Evolutionary conservation across 495 filamentous ascomycete genomes (phyloP).

Genomic region (Penicillium bovifimosum): DNA sequence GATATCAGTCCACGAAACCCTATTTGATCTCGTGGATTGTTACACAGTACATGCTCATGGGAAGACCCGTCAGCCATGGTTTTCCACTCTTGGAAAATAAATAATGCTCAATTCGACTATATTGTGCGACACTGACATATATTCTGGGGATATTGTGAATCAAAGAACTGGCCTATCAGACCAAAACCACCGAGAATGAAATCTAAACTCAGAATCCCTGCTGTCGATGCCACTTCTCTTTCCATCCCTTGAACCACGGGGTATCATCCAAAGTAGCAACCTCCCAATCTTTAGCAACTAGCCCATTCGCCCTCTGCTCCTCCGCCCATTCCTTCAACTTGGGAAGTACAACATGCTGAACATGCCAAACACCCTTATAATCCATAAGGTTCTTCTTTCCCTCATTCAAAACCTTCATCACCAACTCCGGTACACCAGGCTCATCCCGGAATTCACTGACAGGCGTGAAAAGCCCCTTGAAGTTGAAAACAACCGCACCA

Average conservation of each 20-base stretch:
- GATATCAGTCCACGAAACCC: too few relatives aligned
- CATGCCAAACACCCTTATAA: slow-evolving; percentile 85
- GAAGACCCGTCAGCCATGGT: too few relatives aligned
- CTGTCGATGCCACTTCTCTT: slow-evolving; percentile 72
- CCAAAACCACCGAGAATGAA: not conserved
- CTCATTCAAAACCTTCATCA: slow-evolving; percentile 62
- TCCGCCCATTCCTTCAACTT: slow-evolving; percentile 58
- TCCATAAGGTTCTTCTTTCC: slow-evolving; percentile 72
- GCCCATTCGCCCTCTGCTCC: slow-evolving; percentile 64
- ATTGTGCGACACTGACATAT: too few relatives aligned
- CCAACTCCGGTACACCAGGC: slow-evolving; percentile 62
- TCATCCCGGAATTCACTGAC: slow-evolving; percentile 69
- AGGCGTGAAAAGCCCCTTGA: slow-evolving; percentile 84
- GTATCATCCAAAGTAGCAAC: slow-evolving; percentile 71
- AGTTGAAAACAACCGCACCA: slow-evolving; percentile 78
- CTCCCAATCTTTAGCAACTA: slow-evolving; percentile 62
- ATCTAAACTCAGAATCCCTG: slow-evolving; percentile 56
- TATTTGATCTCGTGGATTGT: too few relatives aligned
- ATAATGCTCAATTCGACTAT: too few relatives aligned
- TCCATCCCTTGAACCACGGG: slow-evolving; percentile 79
- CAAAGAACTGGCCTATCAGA: too few relatives aligned
- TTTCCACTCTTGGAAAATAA: too few relatives aligned
- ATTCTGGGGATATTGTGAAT: too few relatives aligned
- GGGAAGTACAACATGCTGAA: slow-evolving; percentile 69
- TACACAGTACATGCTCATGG: too few relatives aligned